Evolutionary conservation across 2,329 filamentous ascomycete genomes (phyloP), one percentile per base, ranked within the genome.

Genomic region (Fusarium scirpi): DNA sequence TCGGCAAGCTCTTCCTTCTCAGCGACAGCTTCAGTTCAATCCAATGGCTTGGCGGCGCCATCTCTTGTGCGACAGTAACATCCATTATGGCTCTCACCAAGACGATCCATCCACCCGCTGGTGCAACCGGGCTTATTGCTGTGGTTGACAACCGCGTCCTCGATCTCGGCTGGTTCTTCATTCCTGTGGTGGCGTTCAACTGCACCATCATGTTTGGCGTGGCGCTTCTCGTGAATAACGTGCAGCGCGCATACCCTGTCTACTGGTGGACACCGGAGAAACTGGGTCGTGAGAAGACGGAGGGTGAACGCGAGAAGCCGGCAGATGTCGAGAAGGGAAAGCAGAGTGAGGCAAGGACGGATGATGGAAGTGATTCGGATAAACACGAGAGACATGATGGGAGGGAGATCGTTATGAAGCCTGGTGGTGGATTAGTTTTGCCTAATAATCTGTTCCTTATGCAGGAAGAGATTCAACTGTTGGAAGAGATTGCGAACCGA

Each of bases 71-170:
- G 0, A 77, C 85, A 5, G 85, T 91, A 0, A 91, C 88, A 1
- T 82, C 85, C 2, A 62, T 88, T 59, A 94, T 94, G 92, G 85
- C 85, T 1, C 73, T 93, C 24, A 94, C 91, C 3, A 90, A 90
- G 55, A 93, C 91, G 0, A 84, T 92, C 0, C 91, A 94, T 70
- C 92, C 92, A 0, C 92, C 92, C 0, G 92, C 91, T 0, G 92
- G 92, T 7, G 91, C 92, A 11, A 94, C 91, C 1, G 91, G 91
- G 0, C 80, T 94, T 2, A 80, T 94, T 27, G 90, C 91, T 1
- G 89, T 91, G 0, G 83, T 89, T 2, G 87, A 90, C 62, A 80
- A 85, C 4, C 80, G 82, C 3, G 81, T 89, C 2, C 82, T 84
- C 12, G 71, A 74, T 0, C 78, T 94, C 13, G 91, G 91, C n/a